A percentile compares a stretch with the other conserved stretches of the same genome.
phyloP scores from a whole-genome alignment of 1,284 basidiomycete genomes.

The Exobasidium cylindrosporum region DNA sequence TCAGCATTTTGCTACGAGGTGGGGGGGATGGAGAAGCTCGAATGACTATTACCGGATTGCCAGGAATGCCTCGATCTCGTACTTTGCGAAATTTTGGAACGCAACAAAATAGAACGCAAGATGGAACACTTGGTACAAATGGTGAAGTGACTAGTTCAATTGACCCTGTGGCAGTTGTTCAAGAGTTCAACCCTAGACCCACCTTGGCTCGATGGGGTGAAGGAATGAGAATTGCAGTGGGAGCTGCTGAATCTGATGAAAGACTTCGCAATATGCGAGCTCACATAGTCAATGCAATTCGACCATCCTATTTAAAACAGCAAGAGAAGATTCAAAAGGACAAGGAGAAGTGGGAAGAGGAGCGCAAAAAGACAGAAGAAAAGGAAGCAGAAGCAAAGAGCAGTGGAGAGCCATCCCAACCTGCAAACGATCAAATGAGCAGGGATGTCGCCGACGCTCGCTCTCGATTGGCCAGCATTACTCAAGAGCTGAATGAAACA shows the following conservation, averaged over 20 bases:
- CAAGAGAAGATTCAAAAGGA: conserved; percentile 55
- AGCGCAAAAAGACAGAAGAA: not conserved
- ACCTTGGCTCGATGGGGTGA: conserved; percentile 89
- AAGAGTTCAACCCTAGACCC: conserved; percentile 64
- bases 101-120: not conserved
- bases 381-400: conserved; percentile 1
- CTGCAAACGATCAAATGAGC: not conserved
- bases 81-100: not conserved
- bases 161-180: conserved; percentile 46
- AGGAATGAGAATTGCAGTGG: conserved; percentile 77
- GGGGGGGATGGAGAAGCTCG: not conserved
- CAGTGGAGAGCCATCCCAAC: not conserved
- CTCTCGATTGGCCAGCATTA: not conserved
- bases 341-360: conserved; percentile 32
- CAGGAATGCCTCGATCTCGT: not conserved
- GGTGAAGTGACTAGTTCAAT: not conserved
- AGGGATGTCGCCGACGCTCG: not conserved
- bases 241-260: conserved; percentile 68
- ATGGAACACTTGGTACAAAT: not conserved
- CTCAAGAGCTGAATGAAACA: not conserved
- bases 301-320: conserved; percentile 64
- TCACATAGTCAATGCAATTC: conserved; percentile 73
- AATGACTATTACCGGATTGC: not conserved
- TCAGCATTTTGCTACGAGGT: not conserved
- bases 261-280: conserved; percentile 69